Base-by-base conservation (phyloP, 495 filamentous ascomycete genomes). In the Parachaetomium inaequale region DNA sequence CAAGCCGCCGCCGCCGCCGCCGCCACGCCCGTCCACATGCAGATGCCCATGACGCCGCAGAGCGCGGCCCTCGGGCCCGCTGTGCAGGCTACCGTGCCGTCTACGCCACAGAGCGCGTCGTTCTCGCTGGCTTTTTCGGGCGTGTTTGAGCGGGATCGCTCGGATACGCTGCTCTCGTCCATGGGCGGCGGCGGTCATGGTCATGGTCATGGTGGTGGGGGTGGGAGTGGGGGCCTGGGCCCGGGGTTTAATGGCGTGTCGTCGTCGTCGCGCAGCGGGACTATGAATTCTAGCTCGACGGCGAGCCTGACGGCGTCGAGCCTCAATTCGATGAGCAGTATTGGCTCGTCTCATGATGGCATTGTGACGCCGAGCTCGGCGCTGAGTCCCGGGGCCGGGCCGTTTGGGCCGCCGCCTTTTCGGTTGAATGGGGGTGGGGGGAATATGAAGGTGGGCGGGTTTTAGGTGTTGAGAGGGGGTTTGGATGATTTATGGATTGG, bases 61-160 rank as follows among this genome's bases (percentile, higher is more conserved):
- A 93, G 89, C 66, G 92, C 92, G 17, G 92, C 92, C 15, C 82
- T 96, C 4, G 92, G 92, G 5, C 89, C 91, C 8, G 92, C 92
- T 40, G 91, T 90, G 17, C 90, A 94, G 71, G 91, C 92, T 2
- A 96, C 92, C 1, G 86, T 96, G 21, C 91, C 92, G 31, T 88
- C 86, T 10, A 92, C 88, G 0, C 89, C 89, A 26, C 85, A 85
- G 57, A 89, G 84, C 72, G 85, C 81, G 4, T 76, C 77, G 0
- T 89, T 88, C 68, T 82, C 85, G 61, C 79, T 80, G 29, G 85
- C 85, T 54, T 90, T 91, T 64, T 79, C 77, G 28, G 86, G 88
- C 5, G 85, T 91, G 4, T 91, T 89, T 72, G 86, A 42, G 68
- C 79, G 89, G 31, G 87, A 59, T 8, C 57, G 57, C 31, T 51